Base-by-base conservation (phyloP, 169 alveolate species). In the Perkinsus olseni region DNA sequence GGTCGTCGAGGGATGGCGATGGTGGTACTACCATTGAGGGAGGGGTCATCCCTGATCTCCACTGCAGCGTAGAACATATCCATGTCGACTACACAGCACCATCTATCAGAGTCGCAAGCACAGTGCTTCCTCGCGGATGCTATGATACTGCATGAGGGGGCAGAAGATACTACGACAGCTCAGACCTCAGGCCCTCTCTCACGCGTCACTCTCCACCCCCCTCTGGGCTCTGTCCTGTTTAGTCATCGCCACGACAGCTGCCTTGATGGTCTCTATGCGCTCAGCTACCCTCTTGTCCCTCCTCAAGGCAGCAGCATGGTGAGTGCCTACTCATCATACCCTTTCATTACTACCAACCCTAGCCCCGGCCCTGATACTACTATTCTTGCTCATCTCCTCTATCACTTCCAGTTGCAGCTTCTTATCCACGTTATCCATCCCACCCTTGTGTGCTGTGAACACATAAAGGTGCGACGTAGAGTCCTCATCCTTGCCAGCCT, bases 31-130 rank as follows among this genome's bases (percentile, higher is more conserved):
- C 96, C 96, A 91, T 92, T 95, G 92, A 97, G 94, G n/a, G 93
- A 90, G 0, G 99, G 99, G 37, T 96, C 92, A 91, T 97, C 98
- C 92, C 96, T 93, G 36, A 97, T 94, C 95, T 97, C 99, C 21
- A 97, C 97, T 38, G 98, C 98, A 11, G 98, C 98, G 92, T 95
- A 97, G 95, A 97, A 97, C 98, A 97, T 97, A 93, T 97, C 99
- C 98, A 97, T 97, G 92, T 97, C 99, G 90, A 97, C 31, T 24
- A 62, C 82, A 62, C 82, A 62, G 82, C 82, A 62, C 82, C 82
- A 62, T 62, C 82, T 8, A 0, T 62, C 82, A 8, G 82, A 62
- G 10, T 62, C 82, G 34, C 82, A 62, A 24, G 82, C 82, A 62
- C 82, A 62, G 17, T 62, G 82, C 82, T 24, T 62, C 31, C 82